Evolutionary conservation across 1,139 yeast species (phyloP).

Genomic region (Taphrina wiesneri): DNA sequence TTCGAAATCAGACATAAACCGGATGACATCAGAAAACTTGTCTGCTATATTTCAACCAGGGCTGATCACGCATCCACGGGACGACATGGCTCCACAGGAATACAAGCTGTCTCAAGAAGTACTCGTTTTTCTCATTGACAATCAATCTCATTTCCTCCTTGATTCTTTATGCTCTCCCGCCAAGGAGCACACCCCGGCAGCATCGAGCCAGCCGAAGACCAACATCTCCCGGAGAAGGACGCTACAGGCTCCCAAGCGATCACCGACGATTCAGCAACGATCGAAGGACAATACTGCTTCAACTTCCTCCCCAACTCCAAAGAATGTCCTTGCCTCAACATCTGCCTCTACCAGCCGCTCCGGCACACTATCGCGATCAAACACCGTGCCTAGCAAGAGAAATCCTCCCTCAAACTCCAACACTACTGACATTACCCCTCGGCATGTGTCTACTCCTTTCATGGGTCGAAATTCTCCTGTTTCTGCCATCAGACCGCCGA

Average conservation of each 20-base stretch:
- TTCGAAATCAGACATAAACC: constrained; percentile 69
- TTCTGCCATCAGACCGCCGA: not conserved
- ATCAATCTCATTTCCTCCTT: constrained; percentile 44
- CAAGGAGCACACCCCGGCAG: not conserved
- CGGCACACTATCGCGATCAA: constrained; percentile 21
- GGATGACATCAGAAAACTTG: constrained; percentile 89
- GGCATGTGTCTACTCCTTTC: constrained; percentile 16
- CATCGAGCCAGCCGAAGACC: constrained; percentile 1
- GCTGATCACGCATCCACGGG: constrained; percentile 84
- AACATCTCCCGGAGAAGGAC: constrained; percentile 12
- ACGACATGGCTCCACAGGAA: constrained; percentile 88
- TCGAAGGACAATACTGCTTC: not conserved
- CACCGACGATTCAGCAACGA: not conserved
- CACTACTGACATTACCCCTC: not conserved
- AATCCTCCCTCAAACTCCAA: not conserved
- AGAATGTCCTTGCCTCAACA: not conserved
- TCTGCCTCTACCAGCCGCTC: not conserved
- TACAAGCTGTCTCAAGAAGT: constrained; percentile 84
- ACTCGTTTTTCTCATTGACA: constrained; percentile 84
- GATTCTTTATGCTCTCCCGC: constrained; percentile 18
- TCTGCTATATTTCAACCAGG: constrained; percentile 98
- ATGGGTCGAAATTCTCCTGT: not conserved
- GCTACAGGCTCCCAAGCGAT: constrained; percentile 11
- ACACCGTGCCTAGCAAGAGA: constrained; percentile 26
- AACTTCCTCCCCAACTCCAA: not conserved